Base-by-base conservation (phyloP, 768 basidiomycete species). In the Chiua virens region DNA sequence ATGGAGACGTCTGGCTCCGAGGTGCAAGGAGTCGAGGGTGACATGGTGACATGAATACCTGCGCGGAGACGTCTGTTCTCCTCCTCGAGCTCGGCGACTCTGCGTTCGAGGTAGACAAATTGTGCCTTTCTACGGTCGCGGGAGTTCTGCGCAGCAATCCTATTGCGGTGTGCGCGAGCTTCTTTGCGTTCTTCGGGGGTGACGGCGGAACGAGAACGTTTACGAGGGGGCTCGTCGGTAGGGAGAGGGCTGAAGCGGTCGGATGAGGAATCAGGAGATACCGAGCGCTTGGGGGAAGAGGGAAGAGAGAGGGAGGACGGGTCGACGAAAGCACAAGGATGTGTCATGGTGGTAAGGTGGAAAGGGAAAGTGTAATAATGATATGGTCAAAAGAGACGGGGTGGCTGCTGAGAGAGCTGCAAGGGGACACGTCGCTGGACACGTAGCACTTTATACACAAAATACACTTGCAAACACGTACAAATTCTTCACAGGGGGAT, bases 131-230 rank as follows among this genome's bases (percentile, higher is more conserved):
- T 81, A 59, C 89, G 81, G 73, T 96, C 93, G 40, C 93, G 85
- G 11, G 89, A 91, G 73, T 93, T 89, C 76, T 96, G 93, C 6
- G 92, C 92, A 2, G 93, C 93, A 67, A 95, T 91, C 45, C 92
- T 82, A 71, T 96, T 96, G 50, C 93, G 85, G 72, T 93, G 90
- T 15, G 89, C 92, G 57, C 93, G 79, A 42, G 89, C 90, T 67
- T 92, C 91, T 60, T 83, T 89, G 69, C 89, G 87, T 62, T 92
- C 89, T 55, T 92, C 90, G 0, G 86, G 74, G 7, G 81, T 74
- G 22, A 77, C 42, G 10, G 79, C 79, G 8, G 85, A 77, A 60
- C 90, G 85, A 30, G 81, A 67, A 25, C 90, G 88, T 66, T 92
- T 92, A 59, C 89, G 85, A 25, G 88, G 79, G 14, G 85, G 81